Base-by-base conservation (phyloP, 2,329 filamentous ascomycete species). In the Fusarium keratoplasticum region DNA sequence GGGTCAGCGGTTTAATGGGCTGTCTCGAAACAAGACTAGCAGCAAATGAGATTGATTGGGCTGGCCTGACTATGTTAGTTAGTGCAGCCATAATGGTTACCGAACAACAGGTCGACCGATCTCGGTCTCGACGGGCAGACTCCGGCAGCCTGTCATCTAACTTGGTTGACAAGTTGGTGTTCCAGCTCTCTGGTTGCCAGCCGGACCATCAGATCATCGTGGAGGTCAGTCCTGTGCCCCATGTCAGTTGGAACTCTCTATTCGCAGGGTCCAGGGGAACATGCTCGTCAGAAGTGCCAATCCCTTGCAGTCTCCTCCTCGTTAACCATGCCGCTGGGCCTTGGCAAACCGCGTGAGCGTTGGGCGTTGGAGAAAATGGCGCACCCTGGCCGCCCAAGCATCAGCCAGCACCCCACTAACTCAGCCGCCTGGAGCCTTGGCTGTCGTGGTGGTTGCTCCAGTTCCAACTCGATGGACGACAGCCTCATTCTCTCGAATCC, bases 301-400 rank as follows among this genome's bases (percentile, higher is more conserved):
- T 42, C 52, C 61, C 55, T 31, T 36, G 50, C 61, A 59, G 55
- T 38, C 52, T 11, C 52, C 52, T 57, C 31, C 11, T 60, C 55
- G 55, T 67, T 52, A 58, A 58, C 61, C 55, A 57, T 61, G 59
- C 44, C 50, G 47, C 55, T 57, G 20, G 67, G 62, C 62, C 69
- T 61, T 61, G 57, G 69, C 61, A 40, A 44, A 61, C 44, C 18
- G 55, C 52, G 27, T 36, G 40, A 60, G 55, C 42, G 65, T 71
- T 52, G 60, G 58, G 67, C 60, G 65, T 65, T 67, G 57, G 67
- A 71, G 64, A 67, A 72, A 71, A 72, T 74, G 50, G 64, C 66
- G 69, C 67, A 67, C 63, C 66, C 47, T 69, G 66, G 70, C 27
- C 52, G 50, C 44, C 25, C 29, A 55, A 61, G 44, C 14, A 22